Evolutionary conservation across 1,284 basidiomycete species (phyloP).

Genomic region (Microbotryum intermedium): DNA sequence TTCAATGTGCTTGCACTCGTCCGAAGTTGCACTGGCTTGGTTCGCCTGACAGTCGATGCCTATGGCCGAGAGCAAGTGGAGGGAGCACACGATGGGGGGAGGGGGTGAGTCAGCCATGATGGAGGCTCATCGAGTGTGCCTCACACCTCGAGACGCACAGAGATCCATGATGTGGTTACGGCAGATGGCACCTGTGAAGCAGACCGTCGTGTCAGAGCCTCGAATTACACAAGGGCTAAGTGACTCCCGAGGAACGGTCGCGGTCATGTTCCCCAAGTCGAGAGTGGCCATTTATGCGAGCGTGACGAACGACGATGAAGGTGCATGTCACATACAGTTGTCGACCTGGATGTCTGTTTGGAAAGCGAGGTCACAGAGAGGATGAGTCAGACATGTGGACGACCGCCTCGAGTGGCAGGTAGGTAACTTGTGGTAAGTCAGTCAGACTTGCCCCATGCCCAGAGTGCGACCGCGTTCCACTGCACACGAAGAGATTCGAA

Average conservation of each 20-base stretch:
- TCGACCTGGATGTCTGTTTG: constrained; percentile 84
- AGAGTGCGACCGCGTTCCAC: constrained; percentile 94
- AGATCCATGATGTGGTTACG: constrained; percentile 98
- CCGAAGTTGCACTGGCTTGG: constrained; percentile 88
- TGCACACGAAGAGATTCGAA: constrained; percentile 38
- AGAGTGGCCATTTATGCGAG: not conserved
- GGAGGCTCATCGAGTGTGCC: not conserved
- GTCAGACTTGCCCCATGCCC: constrained; percentile 76
- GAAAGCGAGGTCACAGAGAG: not conserved
- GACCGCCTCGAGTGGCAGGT: not conserved
- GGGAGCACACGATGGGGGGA: constrained; percentile 10
- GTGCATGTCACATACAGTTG: constrained; percentile 49
- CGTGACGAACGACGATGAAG: constrained; percentile 9
- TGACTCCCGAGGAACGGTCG: too few relatives aligned
- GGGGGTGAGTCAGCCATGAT: constrained; percentile 10
- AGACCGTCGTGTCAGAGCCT: too few relatives aligned
- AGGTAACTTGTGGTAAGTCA: not conserved
- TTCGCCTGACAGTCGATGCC: constrained; percentile 99
- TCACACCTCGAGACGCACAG: constrained; percentile 50
- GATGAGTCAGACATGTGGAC: not conserved
- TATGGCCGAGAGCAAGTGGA: constrained; percentile 37
- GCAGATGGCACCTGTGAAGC: constrained; percentile 43
- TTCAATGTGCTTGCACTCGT: constrained; percentile 56
- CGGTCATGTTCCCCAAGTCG: constrained; percentile 4
- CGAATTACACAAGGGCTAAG: too few relatives aligned